These are phyloP conservation scores for Rhazya stricta DNA, from an alignment of 257 asterid species.

Conservation along the genomic window DNA sequence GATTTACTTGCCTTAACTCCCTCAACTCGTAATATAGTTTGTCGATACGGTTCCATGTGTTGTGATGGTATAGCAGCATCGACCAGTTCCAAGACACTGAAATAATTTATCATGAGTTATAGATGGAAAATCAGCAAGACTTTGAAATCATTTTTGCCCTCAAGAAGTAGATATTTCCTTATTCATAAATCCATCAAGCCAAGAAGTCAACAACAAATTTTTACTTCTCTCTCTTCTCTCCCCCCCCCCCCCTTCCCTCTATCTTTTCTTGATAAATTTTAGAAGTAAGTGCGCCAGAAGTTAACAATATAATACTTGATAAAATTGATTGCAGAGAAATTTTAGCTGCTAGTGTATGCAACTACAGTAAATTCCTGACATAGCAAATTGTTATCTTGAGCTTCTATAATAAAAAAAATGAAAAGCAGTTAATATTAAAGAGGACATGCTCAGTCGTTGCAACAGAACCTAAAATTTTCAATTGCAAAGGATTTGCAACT, in stretches of 20 bases:
- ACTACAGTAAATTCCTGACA: background rate
- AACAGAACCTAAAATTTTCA: conserved; percentile 1
- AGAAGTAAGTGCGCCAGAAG: background rate
- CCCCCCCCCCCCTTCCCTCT: too few species aligned
- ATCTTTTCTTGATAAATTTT: background rate
- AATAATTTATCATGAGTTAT: conserved; percentile 15
- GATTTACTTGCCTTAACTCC: conserved; percentile 79
- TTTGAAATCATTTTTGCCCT: background rate
- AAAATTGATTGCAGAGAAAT: background rate
- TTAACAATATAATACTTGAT: background rate
- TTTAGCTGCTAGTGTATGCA: background rate
- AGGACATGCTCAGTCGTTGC: background rate
- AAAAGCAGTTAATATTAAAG: background rate
- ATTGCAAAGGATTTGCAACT: background rate
- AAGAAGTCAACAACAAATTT: background rate
- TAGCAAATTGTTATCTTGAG: background rate
- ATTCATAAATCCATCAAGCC: background rate
- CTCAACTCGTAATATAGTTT: conserved; percentile 70
- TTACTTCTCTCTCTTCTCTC: background rate
- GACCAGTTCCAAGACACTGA: conserved; percentile 86
- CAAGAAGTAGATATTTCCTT: background rate
- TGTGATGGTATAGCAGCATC: conserved; percentile 92
- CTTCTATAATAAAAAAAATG: background rate
- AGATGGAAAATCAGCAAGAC: conserved; percentile 6
- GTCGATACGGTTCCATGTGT: conserved; percentile 61